phyloP scores from a whole-genome alignment of 345 rosid genomes.

The Litchi chinensis region DNA sequence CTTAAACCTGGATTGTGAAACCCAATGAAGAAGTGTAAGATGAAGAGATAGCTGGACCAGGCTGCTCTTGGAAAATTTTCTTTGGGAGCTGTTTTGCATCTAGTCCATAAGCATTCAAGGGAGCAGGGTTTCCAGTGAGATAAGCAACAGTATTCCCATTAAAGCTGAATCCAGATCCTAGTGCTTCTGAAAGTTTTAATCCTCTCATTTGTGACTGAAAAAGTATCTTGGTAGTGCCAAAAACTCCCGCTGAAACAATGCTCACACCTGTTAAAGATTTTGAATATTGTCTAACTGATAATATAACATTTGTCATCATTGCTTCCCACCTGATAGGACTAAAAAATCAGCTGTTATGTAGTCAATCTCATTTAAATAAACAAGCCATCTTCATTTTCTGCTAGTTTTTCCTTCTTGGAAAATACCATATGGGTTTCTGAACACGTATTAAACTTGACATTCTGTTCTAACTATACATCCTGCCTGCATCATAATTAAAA shows the following conservation, averaged over 20 bases:
- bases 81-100: conserved; percentile 31
- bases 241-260: conserved; percentile 40
- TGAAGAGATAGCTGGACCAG: conserved; percentile 49
- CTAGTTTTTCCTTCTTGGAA: conserved; percentile 14
- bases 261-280: not conserved
- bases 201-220: conserved; percentile 48
- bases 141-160: conserved; percentile 49
- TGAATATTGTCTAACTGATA: not conserved
- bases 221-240: conserved; percentile 50
- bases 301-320: not conserved
- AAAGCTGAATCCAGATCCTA: conserved; percentile 47
- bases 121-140: conserved; percentile 46
- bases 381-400: conserved; percentile 40
- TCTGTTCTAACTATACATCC: conserved; percentile 41
- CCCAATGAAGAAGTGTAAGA: conserved; percentile 44
- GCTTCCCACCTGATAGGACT: conserved; percentile 39
- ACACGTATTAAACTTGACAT: conserved; percentile 36
- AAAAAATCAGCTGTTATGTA: conserved; percentile 43
- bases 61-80: conserved; percentile 35
- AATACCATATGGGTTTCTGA: conserved; percentile 29
- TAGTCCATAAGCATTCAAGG: conserved; percentile 42
- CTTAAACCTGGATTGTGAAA: conserved; percentile 45
- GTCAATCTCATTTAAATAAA: conserved; percentile 43
- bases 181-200: conserved; percentile 35
- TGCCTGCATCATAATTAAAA: conserved; percentile 34